Evolutionary conservation across 495 filamentous ascomycete genomes (phyloP).

Genomic region (Aspergillus coremiiformis): DNA sequence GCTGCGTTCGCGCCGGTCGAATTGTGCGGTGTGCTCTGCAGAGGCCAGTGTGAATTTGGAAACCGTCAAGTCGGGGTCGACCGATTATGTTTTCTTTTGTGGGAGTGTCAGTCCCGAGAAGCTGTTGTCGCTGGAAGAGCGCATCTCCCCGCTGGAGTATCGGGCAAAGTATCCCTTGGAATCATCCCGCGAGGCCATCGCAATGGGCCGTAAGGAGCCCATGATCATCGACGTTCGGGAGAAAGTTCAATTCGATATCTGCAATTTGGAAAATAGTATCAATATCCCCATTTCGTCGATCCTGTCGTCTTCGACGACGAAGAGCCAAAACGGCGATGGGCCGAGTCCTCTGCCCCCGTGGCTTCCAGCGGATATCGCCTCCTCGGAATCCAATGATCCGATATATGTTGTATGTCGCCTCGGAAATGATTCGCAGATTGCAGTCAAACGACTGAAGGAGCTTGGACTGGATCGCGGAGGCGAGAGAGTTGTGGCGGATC

Average conservation of each 20-base stretch:
- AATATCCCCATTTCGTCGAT: constrained; percentile 67
- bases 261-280: constrained; percentile 59
- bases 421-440: constrained; percentile 85
- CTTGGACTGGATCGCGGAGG: constrained; percentile 51
- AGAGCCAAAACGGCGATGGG: constrained; percentile 8
- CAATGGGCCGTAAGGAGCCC: constrained; percentile 22
- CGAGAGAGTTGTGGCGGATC: constrained; percentile 60
- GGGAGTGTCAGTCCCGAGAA: constrained; percentile 45
- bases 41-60: constrained; percentile 52
- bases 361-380: constrained; percentile 31
- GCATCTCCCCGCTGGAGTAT: constrained; percentile 55
- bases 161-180: constrained; percentile 11
- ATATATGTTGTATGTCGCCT: constrained; percentile 78
- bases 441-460: constrained; percentile 62
- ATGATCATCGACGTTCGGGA: constrained; percentile 77
- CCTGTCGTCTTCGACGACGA: constrained; percentile 23
- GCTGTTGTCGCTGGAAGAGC: constrained; percentile 50
- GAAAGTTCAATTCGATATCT: constrained; percentile 73
- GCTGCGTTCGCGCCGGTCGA: constrained; percentile 56
- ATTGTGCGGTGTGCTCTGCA: constrained; percentile 70
- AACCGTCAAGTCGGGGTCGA: constrained; percentile 52
- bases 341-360: constrained; percentile 28
- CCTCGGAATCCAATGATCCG: constrained; percentile 23
- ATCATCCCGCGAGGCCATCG: background rate
- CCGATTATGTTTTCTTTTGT: constrained; percentile 79